These are phyloP conservation scores for Chaetoscypha palmicola DNA, from an alignment of 2,329 filamentous ascomycete species.

Conservation along the genomic window DNA sequence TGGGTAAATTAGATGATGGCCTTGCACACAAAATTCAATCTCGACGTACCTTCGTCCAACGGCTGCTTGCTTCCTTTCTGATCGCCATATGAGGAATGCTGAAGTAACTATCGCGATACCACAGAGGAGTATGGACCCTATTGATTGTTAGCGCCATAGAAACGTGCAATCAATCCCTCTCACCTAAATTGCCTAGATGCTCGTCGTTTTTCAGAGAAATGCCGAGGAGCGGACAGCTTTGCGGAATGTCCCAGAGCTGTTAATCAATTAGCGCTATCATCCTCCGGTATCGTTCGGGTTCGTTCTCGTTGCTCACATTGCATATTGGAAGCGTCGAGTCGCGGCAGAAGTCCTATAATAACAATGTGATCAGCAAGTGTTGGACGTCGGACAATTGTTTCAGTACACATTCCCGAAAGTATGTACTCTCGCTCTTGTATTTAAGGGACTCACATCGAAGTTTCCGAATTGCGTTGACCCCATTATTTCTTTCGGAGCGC, in stretches of 20 bases:
- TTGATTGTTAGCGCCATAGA: slow-evolving; percentile 26
- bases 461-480: slow-evolving; percentile 45
- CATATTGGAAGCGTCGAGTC: slow-evolving; percentile 78
- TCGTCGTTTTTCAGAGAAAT: slow-evolving; percentile 61
- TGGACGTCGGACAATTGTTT: background rate
- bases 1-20: slow-evolving; percentile 1
- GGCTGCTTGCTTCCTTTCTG: slow-evolving; percentile 85
- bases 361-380: slow-evolving; percentile 14
- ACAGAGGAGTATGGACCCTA: slow-evolving; percentile 81
- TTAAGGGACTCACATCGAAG: slow-evolving; percentile 40
- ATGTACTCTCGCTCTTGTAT: background rate
- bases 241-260: slow-evolving; percentile 55
- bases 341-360: slow-evolving; percentile 66
- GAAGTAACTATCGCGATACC: slow-evolving; percentile 67
- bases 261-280: slow-evolving; percentile 1
- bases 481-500: slow-evolving; percentile 14
- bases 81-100: slow-evolving; percentile 64
- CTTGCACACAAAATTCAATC: background rate
- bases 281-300: background rate
- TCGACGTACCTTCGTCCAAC: slow-evolving; percentile 75
- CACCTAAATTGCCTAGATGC: slow-evolving; percentile 77
- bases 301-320: slow-evolving; percentile 55
- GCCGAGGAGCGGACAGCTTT: slow-evolving; percentile 67
- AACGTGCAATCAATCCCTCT: slow-evolving; percentile 28
- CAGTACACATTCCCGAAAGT: too few species aligned